These are phyloP conservation scores for Ambrosia hybrid DNA, from an alignment of 140 eudicot species.

Conservation along the genomic window DNA sequence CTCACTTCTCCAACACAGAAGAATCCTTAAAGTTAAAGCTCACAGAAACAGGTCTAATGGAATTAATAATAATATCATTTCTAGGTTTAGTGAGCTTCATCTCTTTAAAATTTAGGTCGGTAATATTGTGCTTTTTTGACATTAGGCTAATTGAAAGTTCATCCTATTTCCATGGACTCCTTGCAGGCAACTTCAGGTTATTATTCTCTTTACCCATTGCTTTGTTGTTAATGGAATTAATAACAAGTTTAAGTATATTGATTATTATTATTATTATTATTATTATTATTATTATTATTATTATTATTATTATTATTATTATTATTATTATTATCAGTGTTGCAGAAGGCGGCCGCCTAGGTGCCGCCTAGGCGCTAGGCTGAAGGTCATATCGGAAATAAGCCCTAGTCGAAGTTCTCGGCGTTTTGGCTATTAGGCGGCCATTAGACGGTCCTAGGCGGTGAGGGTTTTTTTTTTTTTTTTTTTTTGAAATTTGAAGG, in stretches of 20 bases:
- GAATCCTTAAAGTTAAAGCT: constrained; percentile 40
- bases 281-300: neutral
- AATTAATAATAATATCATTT: no score
- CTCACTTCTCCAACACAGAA: constrained; percentile 40
- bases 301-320: neutral
- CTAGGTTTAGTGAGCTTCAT: neutral
- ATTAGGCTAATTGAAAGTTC: constrained; percentile 67
- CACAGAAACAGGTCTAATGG: constrained; percentile 41
- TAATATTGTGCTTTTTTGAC: no score
- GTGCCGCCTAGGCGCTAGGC: no score
- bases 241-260: neutral
- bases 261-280: neutral
- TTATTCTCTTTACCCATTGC: no score
- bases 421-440: no score
- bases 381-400: no score
- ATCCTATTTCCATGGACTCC: constrained; percentile 71
- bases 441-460: no score
- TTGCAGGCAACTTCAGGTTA: constrained; percentile 68
- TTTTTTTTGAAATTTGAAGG: no score
- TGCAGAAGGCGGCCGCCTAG: no score
- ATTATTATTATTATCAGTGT: neutral
- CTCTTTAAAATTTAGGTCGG: neutral
- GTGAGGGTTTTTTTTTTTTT: no score
- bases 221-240: no score
- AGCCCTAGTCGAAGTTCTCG: no score